A percentile compares a stretch with the other conserved stretches of the same genome.
Conservation (phyloP, 805 yeast species). For the Candida sonorensis region DNA sequence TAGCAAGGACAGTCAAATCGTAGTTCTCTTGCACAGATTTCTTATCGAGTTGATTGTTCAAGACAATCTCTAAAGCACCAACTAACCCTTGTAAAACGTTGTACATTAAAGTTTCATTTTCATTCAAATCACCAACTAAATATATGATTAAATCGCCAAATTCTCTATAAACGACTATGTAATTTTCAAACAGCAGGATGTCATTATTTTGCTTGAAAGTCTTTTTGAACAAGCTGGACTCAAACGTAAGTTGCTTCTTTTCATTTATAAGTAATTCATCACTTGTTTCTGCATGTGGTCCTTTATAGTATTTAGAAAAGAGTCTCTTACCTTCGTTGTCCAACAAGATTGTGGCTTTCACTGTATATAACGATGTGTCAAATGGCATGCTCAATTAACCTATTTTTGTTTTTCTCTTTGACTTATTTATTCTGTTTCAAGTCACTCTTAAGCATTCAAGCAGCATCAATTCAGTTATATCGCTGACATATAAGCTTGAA, state of each 20-base stretch:
- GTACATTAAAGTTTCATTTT: conserved; percentile 78
- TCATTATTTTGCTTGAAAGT: conserved; percentile 79
- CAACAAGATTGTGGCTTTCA: conserved; percentile 72
- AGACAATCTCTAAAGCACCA: conserved; percentile 74
- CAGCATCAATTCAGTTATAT: too few species aligned
- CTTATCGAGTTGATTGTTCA: conserved; percentile 69
- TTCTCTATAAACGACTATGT: conserved; percentile 82
- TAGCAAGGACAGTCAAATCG: conserved; percentile 77
- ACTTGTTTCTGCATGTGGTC: conserved; percentile 43
- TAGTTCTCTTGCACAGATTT: conserved; percentile 72
- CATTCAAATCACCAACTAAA: conserved; percentile 67
- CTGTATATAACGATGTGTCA: conserved; percentile 62
- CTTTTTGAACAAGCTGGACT: conserved; percentile 61
- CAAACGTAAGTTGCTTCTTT: conserved; percentile 73
- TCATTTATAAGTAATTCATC: conserved; percentile 23
- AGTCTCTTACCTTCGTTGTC: conserved; percentile 78
- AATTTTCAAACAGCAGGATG: conserved; percentile 70
- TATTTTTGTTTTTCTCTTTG: too few species aligned
- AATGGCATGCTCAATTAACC: conserved; percentile 16
- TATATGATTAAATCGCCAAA: conserved; percentile 67
- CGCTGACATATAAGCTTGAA: too few species aligned
- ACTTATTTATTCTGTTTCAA: too few species aligned
- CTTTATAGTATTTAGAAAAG: conserved; percentile 76
- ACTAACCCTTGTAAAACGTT: conserved; percentile 69
- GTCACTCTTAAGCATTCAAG: too few species aligned